Base-by-base conservation (phyloP, 2,329 filamentous ascomycete genomes). In the Arthrobotrys entomopaga region DNA sequence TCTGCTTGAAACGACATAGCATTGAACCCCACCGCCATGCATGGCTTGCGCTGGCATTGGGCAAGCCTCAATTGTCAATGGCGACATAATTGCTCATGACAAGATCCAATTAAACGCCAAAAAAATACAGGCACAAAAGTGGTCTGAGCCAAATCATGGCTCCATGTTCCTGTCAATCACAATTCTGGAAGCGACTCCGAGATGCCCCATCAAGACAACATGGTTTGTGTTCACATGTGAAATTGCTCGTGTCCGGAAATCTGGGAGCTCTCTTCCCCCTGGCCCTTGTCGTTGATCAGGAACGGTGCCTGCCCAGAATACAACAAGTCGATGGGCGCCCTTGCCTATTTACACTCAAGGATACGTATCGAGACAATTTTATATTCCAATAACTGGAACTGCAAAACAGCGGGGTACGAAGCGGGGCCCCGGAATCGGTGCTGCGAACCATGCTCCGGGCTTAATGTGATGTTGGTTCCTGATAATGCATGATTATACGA, bases 221-320 rank as follows among this genome's bases (percentile, higher is more conserved):
- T 26, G 54, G 22, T 24, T 49, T 15, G 40, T 22, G 11, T 48
- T 69, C 49, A 70, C 65, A 64, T 70, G 65, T 22, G 46, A 58
- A 43, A 63, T 19, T 48, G 5, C 40, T 38, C n/a, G 56, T n/a
- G 16, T 29, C 50, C 49, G 49, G n/a, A 43, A 11, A 48, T 16
- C 40, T 24, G 34, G 20, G 58, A 70, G 58, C 57, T 70, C 58
- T 48, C 46, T 24, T 42, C 29, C 50, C 50, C 65, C 65, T 46
- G 40, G 65, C 50, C 65, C 65, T 46, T 70, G 65, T 42, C 48
- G 58, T 64, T 16, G 65, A 70, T 70, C 65, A 29, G 53, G 65
- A 70, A 15, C 20, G 19, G 24, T 42, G 65, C 65, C 42, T 63
- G 43, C 50, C 29, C 24, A 46, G 54, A 58, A 61, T 70, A 50